A percentile compares a stretch with the other conserved stretches of the same genome.
These are phyloP conservation scores for Septoria petroselini DNA, from an alignment of 2,329 filamentous ascomycete genomes.

Conservation along the genomic window DNA sequence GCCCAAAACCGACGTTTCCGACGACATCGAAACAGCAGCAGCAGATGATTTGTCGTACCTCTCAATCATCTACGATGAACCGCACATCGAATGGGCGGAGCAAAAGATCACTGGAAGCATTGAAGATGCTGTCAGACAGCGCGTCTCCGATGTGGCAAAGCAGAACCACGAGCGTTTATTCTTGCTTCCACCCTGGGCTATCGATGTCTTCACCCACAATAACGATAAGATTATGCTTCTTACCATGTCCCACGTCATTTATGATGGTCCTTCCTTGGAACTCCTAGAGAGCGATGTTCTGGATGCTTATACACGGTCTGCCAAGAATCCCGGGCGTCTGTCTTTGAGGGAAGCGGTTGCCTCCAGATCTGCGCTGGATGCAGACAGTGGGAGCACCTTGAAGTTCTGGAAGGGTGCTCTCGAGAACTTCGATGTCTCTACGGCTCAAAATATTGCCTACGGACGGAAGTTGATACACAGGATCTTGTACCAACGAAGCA, in stretches of 20 bases:
- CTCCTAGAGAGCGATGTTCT: constrained; percentile 13
- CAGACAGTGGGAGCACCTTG: constrained; percentile 5
- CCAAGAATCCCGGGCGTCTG: constrained; percentile 2
- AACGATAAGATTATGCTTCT: constrained; percentile 13
- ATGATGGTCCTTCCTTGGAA: constrained; percentile 15
- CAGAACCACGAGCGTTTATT: constrained; percentile 16
- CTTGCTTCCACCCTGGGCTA: constrained; percentile 18
- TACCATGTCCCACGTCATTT: constrained; percentile 19
- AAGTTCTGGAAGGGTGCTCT: constrained; percentile 18
- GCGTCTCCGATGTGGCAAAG: constrained; percentile 10
- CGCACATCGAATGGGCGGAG: constrained; percentile 8
- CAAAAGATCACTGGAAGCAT: neutral
- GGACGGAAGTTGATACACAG: constrained; percentile 11
- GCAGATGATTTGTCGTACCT: constrained; percentile 14
- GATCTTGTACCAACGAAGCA: constrained; percentile 13
- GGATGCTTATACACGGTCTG: constrained; percentile 7
- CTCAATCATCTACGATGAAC: constrained; percentile 20
- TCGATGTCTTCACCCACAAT: constrained; percentile 12
- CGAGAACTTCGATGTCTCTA: constrained; percentile 10
- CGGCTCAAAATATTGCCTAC: constrained; percentile 6
- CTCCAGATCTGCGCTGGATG: constrained; percentile 14
- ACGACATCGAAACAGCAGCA: neutral
- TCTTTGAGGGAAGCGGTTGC: constrained; percentile 13
- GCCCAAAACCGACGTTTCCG: constrained; percentile 12
- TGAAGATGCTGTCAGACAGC: constrained; percentile 5